Conservation (phyloP, 345 rosid genomes). For the Heritiera littoralis region DNA sequence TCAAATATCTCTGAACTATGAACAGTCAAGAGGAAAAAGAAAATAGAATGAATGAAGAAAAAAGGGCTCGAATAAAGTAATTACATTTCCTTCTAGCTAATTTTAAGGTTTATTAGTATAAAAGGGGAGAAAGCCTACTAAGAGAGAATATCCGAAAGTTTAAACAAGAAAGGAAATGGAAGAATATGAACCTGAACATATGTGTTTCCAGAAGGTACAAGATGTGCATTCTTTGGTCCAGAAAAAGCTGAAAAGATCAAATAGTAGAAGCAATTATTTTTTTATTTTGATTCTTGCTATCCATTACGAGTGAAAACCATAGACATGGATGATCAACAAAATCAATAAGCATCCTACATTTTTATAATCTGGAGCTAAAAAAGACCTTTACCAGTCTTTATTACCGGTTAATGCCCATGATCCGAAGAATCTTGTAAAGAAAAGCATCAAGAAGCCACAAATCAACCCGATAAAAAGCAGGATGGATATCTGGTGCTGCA, state of each 20-base stretch:
- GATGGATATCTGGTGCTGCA: slow-evolving; percentile 78
- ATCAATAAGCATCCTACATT: slow-evolving; percentile 8
- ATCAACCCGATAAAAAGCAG: slow-evolving; percentile 70
- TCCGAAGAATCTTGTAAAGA: slow-evolving; percentile 71
- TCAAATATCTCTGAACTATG: not conserved
- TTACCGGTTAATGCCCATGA: slow-evolving; percentile 79
- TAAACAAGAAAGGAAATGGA: slow-evolving; percentile 17
- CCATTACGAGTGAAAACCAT: slow-evolving; percentile 7
- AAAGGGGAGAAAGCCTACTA: not conserved
- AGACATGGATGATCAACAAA: not conserved
- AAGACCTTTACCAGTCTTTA: slow-evolving; percentile 11
- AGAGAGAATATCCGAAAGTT: not conserved
- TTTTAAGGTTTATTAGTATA: slow-evolving; percentile 5
- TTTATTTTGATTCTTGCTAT: not conserved
- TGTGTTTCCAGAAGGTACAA: slow-evolving; percentile 78
- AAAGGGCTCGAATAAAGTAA: not conserved
- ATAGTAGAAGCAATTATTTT: slow-evolving; percentile 4
- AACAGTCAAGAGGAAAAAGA: not conserved
- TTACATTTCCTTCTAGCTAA: not conserved
- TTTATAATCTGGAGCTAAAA: slow-evolving; percentile 19
- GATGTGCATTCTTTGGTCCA: slow-evolving; percentile 66
- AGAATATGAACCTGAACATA: slow-evolving; percentile 72
- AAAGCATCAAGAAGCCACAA: slow-evolving; percentile 77
- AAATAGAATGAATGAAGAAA: slow-evolving; percentile 1
- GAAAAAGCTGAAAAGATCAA: slow-evolving; percentile 64